Base-by-base conservation (phyloP, 192 early-diverging fungal genomes). In the Coemansia guatemalensis region DNA sequence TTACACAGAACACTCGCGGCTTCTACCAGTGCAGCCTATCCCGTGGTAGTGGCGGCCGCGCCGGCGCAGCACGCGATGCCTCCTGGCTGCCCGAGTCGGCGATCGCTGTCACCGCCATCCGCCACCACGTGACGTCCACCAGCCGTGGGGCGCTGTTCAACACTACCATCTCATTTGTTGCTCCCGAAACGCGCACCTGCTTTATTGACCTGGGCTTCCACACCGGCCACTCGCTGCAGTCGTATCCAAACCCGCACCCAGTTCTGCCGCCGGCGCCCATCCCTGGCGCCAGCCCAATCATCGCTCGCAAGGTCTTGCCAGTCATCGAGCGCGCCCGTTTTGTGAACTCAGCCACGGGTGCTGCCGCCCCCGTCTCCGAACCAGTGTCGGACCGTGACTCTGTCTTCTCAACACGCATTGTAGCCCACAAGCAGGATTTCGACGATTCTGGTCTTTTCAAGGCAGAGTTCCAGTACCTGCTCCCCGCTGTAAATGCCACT, bases 151-250 rank as follows among this genome's bases (percentile, higher is more conserved):
- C 72, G 11, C 54, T 64, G 61, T 80, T 80, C 35, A 71, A 62
- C 8, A 71, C 71, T 8, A 33, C 67, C 17, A 30, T 80, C 0
- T 61, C 64, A 41, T 74, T 80, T 29, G 57, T 65, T 0, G 77
- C 77, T 0, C 77, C 72, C 7, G 72, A 80, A 48, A 71, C 77
- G 11, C 77, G 77, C 32, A 80, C 77, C 8, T 80, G 77, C 62
- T 80, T 71, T 61, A 71, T 80, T 62, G 77, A 80, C 50, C 65
- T 80, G 52, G 77, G 72, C 53, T 47, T 33, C 20, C 77, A 71
- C 61, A 68, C 39, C 8, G 68, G 72, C 21, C 65, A 68, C 59
- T 80, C 77, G 8, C 62, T 50, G 52, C 77, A 80, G 48, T 56
- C 77, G 6, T 80, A 80, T 30, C 68, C 77, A 6, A 80, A 80